These are phyloP conservation scores for Hydnum rufescens DNA, from an alignment of 768 basidiomycete genomes.

Conservation along the genomic window DNA sequence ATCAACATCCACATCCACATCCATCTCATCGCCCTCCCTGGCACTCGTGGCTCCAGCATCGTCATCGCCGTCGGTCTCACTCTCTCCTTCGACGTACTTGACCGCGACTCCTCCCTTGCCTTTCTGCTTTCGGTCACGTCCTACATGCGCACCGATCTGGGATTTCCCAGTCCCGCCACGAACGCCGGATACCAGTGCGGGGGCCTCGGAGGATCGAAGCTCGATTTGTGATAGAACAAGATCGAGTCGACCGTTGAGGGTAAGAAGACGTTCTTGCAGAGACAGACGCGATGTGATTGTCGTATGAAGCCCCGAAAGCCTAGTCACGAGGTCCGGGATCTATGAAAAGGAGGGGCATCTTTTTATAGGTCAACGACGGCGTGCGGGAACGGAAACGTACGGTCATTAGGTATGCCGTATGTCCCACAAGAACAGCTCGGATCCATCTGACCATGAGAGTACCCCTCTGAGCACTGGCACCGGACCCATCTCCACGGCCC, in stretches of 20 bases:
- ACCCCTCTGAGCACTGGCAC: constrained; percentile 61
- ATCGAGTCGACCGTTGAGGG: constrained; percentile 76
- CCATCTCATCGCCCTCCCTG: not conserved
- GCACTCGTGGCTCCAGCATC: not conserved
- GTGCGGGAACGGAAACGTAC: constrained; percentile 27
- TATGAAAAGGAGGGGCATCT: constrained; percentile 19
- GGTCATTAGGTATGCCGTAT: constrained; percentile 86
- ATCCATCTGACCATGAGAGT: constrained; percentile 55
- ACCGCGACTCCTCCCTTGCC: constrained; percentile 16
- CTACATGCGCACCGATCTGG: constrained; percentile 22
- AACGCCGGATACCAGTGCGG: constrained; percentile 15
- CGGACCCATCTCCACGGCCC: constrained; percentile 60
- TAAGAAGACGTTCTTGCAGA: constrained; percentile 66
- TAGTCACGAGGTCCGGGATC: constrained; percentile 84
- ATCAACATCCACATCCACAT: not conserved
- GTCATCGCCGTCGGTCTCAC: too few species aligned
- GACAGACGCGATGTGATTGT: constrained; percentile 60
- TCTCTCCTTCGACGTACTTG: constrained; percentile 65
- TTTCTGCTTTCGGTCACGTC: constrained; percentile 16
- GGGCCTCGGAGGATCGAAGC: constrained; percentile 50
- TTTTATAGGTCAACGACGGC: not conserved
- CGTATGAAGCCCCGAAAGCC: constrained; percentile 67
- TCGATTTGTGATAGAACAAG: constrained; percentile 89
- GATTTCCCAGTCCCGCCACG: not conserved
- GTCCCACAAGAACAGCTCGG: constrained; percentile 61